These are phyloP conservation scores for Ophiostoma angusticollis DNA, from an alignment of 2,329 filamentous ascomycete genomes.

Conservation along the genomic window DNA sequence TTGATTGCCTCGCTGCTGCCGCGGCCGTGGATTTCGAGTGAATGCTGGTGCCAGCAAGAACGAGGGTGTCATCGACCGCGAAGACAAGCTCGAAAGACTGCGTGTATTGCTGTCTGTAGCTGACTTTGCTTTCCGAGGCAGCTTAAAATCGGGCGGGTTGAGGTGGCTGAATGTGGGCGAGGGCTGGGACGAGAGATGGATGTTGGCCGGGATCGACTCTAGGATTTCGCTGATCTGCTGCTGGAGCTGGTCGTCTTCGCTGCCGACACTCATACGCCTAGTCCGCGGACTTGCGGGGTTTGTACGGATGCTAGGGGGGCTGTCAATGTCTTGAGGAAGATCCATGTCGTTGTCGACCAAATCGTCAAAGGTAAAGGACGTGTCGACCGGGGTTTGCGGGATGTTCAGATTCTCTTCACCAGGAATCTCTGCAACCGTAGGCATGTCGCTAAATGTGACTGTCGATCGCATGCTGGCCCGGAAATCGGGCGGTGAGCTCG, in stretches of 20 bases:
- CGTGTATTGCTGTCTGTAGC: conserved; percentile 19
- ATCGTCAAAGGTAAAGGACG: conserved; percentile 24
- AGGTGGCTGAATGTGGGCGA: conserved; percentile 35
- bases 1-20: conserved; percentile 37
- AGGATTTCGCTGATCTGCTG: conserved; percentile 71
- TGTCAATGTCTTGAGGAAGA: conserved; percentile 20
- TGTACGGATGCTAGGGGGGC: neutral
- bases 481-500: conserved; percentile 35
- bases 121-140: conserved; percentile 27
- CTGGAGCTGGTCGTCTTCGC: conserved; percentile 56
- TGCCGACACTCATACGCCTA: conserved; percentile 24
- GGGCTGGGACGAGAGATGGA: conserved; percentile 53
- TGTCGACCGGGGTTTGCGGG: conserved; percentile 27
- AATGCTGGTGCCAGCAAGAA: conserved; percentile 55
- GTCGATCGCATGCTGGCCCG: conserved; percentile 25
- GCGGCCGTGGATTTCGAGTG: conserved; percentile 34
- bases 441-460: conserved; percentile 32
- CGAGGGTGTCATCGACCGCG: conserved; percentile 49
- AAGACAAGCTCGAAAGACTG: conserved; percentile 37
- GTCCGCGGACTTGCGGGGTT: conserved; percentile 17
- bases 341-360: conserved; percentile 31
- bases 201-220: conserved; percentile 63
- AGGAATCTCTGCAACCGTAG: conserved; percentile 29
- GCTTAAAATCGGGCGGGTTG: conserved; percentile 45
- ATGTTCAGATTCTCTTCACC: conserved; percentile 28